phyloP scores from a whole-genome alignment of 2,329 filamentous ascomycete species.

The Sordariomycetes sp. region DNA sequence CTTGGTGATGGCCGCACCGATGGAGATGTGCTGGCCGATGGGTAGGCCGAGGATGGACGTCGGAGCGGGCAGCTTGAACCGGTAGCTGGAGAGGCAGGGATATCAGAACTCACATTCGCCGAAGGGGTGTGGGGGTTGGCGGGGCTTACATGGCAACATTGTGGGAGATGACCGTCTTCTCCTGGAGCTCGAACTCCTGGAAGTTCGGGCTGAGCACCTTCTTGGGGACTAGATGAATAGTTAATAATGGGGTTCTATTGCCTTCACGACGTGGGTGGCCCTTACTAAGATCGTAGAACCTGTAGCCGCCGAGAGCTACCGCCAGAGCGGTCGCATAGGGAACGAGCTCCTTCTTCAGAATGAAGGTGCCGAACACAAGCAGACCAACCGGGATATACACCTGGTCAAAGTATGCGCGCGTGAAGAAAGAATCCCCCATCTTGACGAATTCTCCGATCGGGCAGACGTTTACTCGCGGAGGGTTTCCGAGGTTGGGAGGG shows the following conservation, averaged over 20 bases:
- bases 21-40: slow-evolving; percentile 98
- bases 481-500: neutral
- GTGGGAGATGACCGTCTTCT: slow-evolving; percentile 94
- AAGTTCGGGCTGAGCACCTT: slow-evolving; percentile 85
- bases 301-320: slow-evolving; percentile 55
- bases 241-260: neutral
- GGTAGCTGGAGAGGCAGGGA: slow-evolving; percentile 54
- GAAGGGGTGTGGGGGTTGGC: neutral
- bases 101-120: neutral
- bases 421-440: slow-evolving; percentile 30
- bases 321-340: slow-evolving; percentile 60
- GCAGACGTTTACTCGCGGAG: neutral
- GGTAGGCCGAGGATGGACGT: slow-evolving; percentile 85
- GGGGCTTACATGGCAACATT: slow-evolving; percentile 82
- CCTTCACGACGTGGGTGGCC: slow-evolving; percentile 12
- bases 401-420: slow-evolving; percentile 61
- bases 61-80: slow-evolving; percentile 72
- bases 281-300: slow-evolving; percentile 63
- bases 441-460: neutral
- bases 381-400: slow-evolving; percentile 77
- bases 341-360: slow-evolving; percentile 70
- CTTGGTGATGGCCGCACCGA: slow-evolving; percentile 64
- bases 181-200: slow-evolving; percentile 85
- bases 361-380: slow-evolving; percentile 62
- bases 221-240: slow-evolving; percentile 46